A percentile compares a stretch with the other conserved stretches of the same genome.
Conservation (phyloP, 1,284 basidiomycete species). For the Polyporus tsugae region DNA sequence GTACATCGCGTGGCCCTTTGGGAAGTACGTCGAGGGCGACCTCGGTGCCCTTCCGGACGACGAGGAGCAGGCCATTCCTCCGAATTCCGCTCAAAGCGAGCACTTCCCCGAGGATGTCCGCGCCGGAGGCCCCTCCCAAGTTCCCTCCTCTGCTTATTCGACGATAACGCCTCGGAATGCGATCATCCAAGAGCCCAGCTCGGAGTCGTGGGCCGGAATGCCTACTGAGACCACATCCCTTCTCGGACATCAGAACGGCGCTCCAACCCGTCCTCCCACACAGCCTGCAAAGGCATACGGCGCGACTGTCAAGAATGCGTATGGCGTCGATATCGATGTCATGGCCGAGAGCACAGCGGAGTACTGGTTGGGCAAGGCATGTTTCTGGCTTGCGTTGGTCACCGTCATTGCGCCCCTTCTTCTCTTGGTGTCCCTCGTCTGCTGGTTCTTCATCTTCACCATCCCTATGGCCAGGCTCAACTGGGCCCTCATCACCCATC, state of each 20-base stretch:
- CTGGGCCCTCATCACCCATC: conserved; percentile 90
- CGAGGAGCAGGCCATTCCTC: conserved; percentile 48
- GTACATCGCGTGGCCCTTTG: conserved; percentile 99
- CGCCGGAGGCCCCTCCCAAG: conserved; percentile 8
- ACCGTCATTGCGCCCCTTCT: conserved; percentile 89
- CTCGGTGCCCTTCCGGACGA: conserved; percentile 54
- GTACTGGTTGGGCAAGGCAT: conserved; percentile 69
- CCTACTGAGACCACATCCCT: conserved; percentile 47
- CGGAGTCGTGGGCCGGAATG: conserved; percentile 42
- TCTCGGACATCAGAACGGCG: conserved; percentile 36
- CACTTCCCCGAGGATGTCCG: conserved; percentile 20
- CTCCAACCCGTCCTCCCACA: conserved; percentile 35
- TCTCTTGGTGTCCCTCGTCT: conserved; percentile 85
- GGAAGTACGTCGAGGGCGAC: conserved; percentile 97
- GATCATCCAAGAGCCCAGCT: conserved; percentile 38
- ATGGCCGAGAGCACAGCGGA: conserved; percentile 45
- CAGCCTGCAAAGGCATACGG: conserved; percentile 72
- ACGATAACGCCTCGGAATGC: conserved; percentile 43
- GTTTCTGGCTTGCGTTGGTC: conserved; percentile 84
- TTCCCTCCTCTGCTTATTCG: conserved; percentile 33
- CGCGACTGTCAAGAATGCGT: conserved; percentile 51
- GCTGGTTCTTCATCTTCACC: conserved; percentile 94
- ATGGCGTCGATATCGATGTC: conserved; percentile 47
- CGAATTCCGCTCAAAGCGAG: conserved; percentile 23
- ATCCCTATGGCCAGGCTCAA: conserved; percentile 98